A percentile compares a stretch with the other conserved stretches of the same genome.
Conservation (phyloP, 352 stramenopile genomes). For the Pythium scleroteichum region DNA sequence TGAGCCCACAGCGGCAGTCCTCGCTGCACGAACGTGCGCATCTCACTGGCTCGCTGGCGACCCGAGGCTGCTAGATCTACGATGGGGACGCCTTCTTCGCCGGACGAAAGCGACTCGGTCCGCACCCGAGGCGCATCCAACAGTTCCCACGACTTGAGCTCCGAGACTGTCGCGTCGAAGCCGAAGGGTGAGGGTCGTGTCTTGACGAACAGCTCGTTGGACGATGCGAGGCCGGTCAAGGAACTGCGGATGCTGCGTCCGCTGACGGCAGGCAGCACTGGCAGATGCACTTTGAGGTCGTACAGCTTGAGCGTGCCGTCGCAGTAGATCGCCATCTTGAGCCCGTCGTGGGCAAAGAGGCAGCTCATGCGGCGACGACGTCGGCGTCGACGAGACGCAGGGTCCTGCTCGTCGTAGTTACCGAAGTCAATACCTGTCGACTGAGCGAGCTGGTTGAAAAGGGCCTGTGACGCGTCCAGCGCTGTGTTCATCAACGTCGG, state of each 20-base stretch:
- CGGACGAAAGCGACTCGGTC: constrained; percentile 20
- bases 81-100: neutral
- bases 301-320: constrained; percentile 69
- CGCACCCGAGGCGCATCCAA: constrained; percentile 20
- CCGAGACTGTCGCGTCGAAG: constrained; percentile 60
- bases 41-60: constrained; percentile 32
- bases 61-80: constrained; percentile 3
- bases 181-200: constrained; percentile 59
- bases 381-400: constrained; percentile 47
- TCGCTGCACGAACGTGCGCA: constrained; percentile 65
- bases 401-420: constrained; percentile 43
- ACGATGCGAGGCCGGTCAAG: neutral
- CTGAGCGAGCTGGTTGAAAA: constrained; percentile 67
- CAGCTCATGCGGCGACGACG: constrained; percentile 60
- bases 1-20: constrained; percentile 75
- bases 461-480: constrained; percentile 65
- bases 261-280: constrained; percentile 5
- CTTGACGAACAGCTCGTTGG: constrained; percentile 39
- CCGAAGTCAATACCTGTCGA: constrained; percentile 59
- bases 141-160: constrained; percentile 70
- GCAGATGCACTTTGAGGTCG: constrained; percentile 38
- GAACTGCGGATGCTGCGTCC: constrained; percentile 8
- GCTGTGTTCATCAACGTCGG: constrained; percentile 60
- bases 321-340: constrained; percentile 67
- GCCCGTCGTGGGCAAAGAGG: constrained; percentile 62